phyloP scores from a whole-genome alignment of 257 asterid genomes.

The Solanum okadae region DNA sequence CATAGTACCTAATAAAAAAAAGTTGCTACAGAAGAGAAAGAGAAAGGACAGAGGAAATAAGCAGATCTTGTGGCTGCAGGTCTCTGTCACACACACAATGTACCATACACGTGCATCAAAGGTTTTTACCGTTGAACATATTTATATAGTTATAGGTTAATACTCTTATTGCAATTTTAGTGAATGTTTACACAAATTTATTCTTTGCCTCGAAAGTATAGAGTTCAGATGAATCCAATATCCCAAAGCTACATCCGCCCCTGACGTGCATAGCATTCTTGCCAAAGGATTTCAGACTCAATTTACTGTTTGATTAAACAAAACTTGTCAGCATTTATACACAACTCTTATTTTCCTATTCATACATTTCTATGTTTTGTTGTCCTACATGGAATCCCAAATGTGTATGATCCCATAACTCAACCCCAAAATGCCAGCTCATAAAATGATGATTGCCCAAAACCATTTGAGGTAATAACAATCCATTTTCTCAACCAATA shows the following conservation, averaged over 20 bases:
- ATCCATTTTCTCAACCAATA: background rate
- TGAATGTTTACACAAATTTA: background rate
- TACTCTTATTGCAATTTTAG: background rate
- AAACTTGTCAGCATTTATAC: background rate
- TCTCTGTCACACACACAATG: background rate
- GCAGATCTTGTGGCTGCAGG: background rate
- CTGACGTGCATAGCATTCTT: background rate
- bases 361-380: background rate
- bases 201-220: background rate
- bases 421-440: background rate
- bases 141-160: background rate
- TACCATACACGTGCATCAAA: background rate
- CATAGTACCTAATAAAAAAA: background rate
- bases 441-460: too few relatives aligned
- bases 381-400: background rate
- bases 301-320: background rate
- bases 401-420: background rate
- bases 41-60: background rate
- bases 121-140: background rate
- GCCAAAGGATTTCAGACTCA: background rate
- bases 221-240: too few relatives aligned
- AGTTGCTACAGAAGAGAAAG: background rate
- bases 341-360: background rate
- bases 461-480: background rate
- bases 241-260: too few relatives aligned